Base-by-base conservation (phyloP, 2,329 filamentous ascomycete species). In the Gyromitra esculenta region DNA sequence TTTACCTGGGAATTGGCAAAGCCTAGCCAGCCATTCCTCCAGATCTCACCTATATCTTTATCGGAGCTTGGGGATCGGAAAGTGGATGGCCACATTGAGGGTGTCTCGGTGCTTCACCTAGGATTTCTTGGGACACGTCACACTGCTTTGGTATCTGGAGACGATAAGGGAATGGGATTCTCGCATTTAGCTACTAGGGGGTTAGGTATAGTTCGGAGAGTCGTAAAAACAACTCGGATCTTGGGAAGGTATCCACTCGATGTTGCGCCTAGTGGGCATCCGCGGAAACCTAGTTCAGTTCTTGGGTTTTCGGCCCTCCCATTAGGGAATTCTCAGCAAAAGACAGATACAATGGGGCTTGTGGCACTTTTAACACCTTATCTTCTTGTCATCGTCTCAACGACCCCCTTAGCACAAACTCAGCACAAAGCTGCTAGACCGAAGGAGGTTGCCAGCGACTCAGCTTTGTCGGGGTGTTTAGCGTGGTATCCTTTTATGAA, bases 401-500 rank as follows among this genome's bases (percentile, higher is more conserved):
- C 96, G 0, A 99, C 95, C 0, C 96, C 96, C 0, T 88, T 98
- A 45, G 96, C 96, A 2, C 94, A 97, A 83, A 99, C 96, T 0
- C 96, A 99, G 82, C 92, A 97, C 83, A 99, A 99, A 84, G 91
- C 93, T 21, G 90, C 93, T 1, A 88, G 96, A 35, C 95, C 96
- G 2, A 98, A 96, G 82, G 95, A 98, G 79, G 89, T 98, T 8
- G 90, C 90, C 37, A 92, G 93, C 0, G 95, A 99, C 82, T 93
- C 94, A 82, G 91, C 95, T 18, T 90, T 99, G 88, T 97, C 92
- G 64, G 96, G 95, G 1, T 97, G 95, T 81, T 84, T 99, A 64
- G 94, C 96, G 43, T 99, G 96, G 96, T 99, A 99, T 82, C 96
- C 96, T 1, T 94, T 94, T 1, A 96, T 99, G 59, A 96, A 92